Base-by-base conservation (phyloP, 2,329 filamentous ascomycete genomes). In the Leptographium flavum region DNA sequence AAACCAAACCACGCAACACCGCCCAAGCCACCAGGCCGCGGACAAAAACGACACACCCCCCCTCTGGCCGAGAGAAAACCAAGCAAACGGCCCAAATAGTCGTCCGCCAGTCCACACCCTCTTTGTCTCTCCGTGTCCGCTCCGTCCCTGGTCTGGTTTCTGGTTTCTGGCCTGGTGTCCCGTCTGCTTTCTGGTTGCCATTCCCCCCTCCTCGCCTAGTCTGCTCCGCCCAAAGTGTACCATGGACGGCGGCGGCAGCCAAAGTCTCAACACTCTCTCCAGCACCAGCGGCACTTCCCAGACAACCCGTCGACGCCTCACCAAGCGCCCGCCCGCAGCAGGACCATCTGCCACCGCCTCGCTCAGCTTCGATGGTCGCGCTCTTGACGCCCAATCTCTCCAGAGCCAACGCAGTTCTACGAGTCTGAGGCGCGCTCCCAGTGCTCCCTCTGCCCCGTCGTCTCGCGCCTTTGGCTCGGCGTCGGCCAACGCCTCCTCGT, bases 381-480 rank as follows among this genome's bases (percentile, higher is more conserved):
- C 45, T 54, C 66, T 68, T 64, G 73, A 77, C 65, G 64, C 69
- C 61, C 66, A 66, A 56, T 76, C 72, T 53, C 63, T 79, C 55
- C 67, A 70, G 61, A 78, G 72, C 66, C 72, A 77, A 68, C 70
- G 71, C 62, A 80, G 75, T 70, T 77, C 75, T 53, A 70, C 72
- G 56, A 79, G 73, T 60, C 66, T 80, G 59, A 71, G 67, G 59
- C 70, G 74, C 59, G 68, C 73, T 58, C 74, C 76, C 53, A 77
- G 73, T 60, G 73, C 73, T 63, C 74, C 74, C 57, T 65, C 65
- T 60, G 73, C 73, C 63, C 74, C 74, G 57, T 65, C 65, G 56
- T 60, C 63, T 55, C 66, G 65, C 50, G 23, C 37, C 8, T 36
- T 25, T n/a, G n/a, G 25, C 46, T 65, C 64, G 49, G 63, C 64